Evolutionary conservation across 495 filamentous ascomycete species (phyloP), one percentile per base, ranked within the genome.

Genomic region (Aspergillus leporis): DNA sequence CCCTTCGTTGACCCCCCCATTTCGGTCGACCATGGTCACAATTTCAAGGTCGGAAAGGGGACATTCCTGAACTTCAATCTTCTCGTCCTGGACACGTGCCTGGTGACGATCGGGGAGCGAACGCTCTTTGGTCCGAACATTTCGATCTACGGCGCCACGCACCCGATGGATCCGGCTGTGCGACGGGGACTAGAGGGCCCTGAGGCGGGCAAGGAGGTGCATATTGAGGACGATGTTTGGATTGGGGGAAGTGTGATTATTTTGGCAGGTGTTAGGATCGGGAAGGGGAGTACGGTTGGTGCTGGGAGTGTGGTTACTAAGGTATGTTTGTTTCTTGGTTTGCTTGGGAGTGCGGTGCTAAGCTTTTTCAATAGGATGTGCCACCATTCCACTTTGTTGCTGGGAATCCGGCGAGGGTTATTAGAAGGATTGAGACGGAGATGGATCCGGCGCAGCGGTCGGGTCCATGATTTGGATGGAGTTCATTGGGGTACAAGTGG

Each of bases 221-320:
- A 77, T 16, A 84, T 96, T 50, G 90, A 85, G 3, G 89, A 93
- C 61, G 92, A 96, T 68, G 91, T 89, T 52, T 95, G 90, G 90
- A 75, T 96, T 53, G 89, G 90, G 0, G 90, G 90, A 0, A 87
- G 83, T 62, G 88, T 83, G 4, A 76, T 81, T n/a, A 78, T 94
- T 5, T 66, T 87, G 12, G 81, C 87, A 0, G 90, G 90, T 0
- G 88, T 93, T 13, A 89, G 71, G 13, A 83, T 93, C 48, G 90
- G 90, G 0, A 84, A 78, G 60, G 87, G 91, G 3, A 82, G 83
- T 52, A 86, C 85, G 0, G 78, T 95, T 57, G 90, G 89, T 1
- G 90, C 92, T 13, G 90, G 90, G 2, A 88, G 87, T 59, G 89
- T 94, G 5, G 92, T 94, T 12, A 93, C 89, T 0, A 93, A 85